Evolutionary conservation across 2,329 filamentous ascomycete genomes (phyloP).

Genomic region (Lizonia empirigonia): DNA sequence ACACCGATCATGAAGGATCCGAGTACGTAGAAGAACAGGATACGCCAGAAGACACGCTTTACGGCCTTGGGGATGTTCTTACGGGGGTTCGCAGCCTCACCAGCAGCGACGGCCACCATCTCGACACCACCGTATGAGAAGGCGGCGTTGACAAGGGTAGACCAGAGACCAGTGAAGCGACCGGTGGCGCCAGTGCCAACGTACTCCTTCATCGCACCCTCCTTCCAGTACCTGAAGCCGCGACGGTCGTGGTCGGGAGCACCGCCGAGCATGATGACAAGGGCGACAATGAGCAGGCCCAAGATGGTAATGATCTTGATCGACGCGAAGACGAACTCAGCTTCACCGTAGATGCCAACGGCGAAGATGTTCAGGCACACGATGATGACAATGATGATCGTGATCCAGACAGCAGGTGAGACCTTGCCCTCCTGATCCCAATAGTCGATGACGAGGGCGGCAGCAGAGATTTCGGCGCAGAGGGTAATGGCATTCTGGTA

Average conservation of each 20-base stretch:
- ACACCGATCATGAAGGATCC: conserved; percentile 63
- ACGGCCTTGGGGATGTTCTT: conserved; percentile 60
- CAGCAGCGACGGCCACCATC: conserved; percentile 47
- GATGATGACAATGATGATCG: conserved; percentile 45
- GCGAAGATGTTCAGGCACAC: conserved; percentile 45
- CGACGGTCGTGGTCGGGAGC: conserved; percentile 41
- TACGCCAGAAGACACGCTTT: conserved; percentile 61
- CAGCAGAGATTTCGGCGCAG: conserved; percentile 46
- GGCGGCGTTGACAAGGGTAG: conserved; percentile 60
- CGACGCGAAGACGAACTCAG: conserved; percentile 56
- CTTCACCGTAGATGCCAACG: conserved; percentile 52
- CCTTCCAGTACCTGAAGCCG: conserved; percentile 72
- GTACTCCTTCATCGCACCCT: conserved; percentile 59
- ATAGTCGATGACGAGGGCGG: conserved; percentile 40
- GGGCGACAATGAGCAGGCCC: conserved; percentile 37
- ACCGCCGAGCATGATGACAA: conserved; percentile 47
- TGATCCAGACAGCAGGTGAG: conserved; percentile 44
- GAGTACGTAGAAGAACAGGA: conserved; percentile 61
- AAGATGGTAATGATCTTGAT: conserved; percentile 54
- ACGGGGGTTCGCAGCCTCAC: conserved; percentile 45
- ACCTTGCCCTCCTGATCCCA: conserved; percentile 42
- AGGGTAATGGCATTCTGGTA: conserved; percentile 44
- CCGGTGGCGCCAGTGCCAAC: conserved; percentile 63
- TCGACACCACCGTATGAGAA: conserved; percentile 47
- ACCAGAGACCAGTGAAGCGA: conserved; percentile 66